Evolutionary conservation across 2,329 filamentous ascomycete species (phyloP), one percentile per base, ranked within the genome.

Genomic region (Coleophoma cylindrospora): DNA sequence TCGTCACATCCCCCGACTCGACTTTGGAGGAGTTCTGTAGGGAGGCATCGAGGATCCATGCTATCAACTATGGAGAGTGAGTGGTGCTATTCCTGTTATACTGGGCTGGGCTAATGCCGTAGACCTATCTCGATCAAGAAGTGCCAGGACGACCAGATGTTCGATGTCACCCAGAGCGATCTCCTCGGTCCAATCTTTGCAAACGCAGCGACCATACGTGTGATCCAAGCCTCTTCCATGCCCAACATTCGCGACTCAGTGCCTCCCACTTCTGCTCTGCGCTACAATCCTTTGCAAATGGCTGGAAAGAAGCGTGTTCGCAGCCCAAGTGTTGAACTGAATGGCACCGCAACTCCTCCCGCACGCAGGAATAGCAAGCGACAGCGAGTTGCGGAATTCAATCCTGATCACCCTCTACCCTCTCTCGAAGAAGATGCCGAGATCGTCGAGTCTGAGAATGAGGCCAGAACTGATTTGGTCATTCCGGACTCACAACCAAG

Each of bases 51-150:
- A 57, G 59, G 34, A 58, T 63, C 37, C 57, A 65, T 51, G 52
- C 63, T 46, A 55, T 60, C 33, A 65, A 62, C 44, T 65, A 65
- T 52, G 61, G 60, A 49, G 13, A 55, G 63, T 65, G 55, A 50
- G 61, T 59, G 33, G 36, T 46, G 19, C 19, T 22, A 11, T 34
- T 33, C 44, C 27, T 37, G 14, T 27, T 38, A 10, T 46, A 17
- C 52, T 53, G 50, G 53, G 34, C 15, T 32, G 46, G 12, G 32
- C 41, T 44, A 9, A 14, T 15, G n/a, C 32, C 27, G 15, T 49
- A 65, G 63, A 43, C 57, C 59, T 34, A 51, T 65, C 32, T 47
- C 57, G 1, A 60, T 65, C 34, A 64, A 63, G 53, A 64, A 61
- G 43, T 61, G 61, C 15, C 62, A 64, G 49, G 63, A 65, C 48